Base-by-base conservation (phyloP, 495 filamentous ascomycete species). In the Neohortaea acidophila region DNA sequence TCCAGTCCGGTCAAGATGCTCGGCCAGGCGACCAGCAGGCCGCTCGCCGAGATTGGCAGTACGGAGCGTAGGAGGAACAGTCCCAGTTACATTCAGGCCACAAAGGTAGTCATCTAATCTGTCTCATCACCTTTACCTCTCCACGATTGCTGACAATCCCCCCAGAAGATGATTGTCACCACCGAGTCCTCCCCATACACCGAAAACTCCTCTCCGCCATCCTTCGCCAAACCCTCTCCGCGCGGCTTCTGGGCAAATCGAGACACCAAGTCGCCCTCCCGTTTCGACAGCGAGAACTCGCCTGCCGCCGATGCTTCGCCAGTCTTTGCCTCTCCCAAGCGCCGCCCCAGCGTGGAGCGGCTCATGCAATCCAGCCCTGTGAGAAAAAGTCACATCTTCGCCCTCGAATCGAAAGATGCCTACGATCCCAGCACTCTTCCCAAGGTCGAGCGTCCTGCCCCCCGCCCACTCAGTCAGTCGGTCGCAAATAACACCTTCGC, bases 361-460 rank as follows among this genome's bases (percentile, higher is more conserved):
- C 60, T 97, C 40, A 91, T 94, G 63, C 78, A 79, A 47, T 84
- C 80, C 3, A 93, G 87, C 26, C 79, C 89, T 27, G 89, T 97
- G 35, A 92, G 89, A 62, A 96, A 94, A 62, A 89, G 85, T 66
- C 86, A 72, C 62, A 93, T 94, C 67, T 81, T 93, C 49, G 81
- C 83, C 17, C 79, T 83, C 21, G 83, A 92, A 57, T 71, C 81
- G 47, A 81, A 84, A 52, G 71, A 87, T 50, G 83, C 93, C 52
- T 91, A 93, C 56, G 84, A 93, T 51, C 84, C 84, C 9, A 63
- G 80, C n/a, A 70, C 75, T 36, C 57, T 79, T 18, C 78, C 77
- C 7, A 61, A 79, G 26, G 65, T 83, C 9, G 80, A 91, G 49
- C 69, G 86, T 43, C 86, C 87, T 10, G 38, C 42, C 5, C 44